Evolutionary conservation across 1,284 basidiomycete genomes (phyloP).

Genomic region (Takashimella koratensis): DNA sequence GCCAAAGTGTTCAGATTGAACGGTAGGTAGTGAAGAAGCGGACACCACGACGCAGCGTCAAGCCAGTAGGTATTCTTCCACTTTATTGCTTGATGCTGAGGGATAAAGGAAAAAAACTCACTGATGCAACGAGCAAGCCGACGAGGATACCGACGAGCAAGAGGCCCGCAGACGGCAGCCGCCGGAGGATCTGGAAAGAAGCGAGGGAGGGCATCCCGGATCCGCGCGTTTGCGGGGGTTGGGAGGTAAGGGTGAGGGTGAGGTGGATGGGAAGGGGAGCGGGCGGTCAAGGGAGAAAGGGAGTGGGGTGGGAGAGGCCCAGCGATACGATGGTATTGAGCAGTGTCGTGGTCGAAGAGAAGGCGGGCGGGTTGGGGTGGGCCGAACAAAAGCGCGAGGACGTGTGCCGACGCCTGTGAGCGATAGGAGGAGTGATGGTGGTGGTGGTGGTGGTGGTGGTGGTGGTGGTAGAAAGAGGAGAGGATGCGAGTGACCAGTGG

Average conservation of each 20-base stretch:
- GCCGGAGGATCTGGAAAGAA: constrained; percentile 26
- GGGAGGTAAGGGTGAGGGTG: background rate
- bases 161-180: constrained; percentile 46
- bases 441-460: too few species aligned
- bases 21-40: too few species aligned
- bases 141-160: constrained; percentile 50
- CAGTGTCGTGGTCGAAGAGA: too few species aligned
- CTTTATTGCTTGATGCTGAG: too few species aligned
- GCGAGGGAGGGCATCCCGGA: constrained; percentile 21
- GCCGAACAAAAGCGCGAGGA: background rate
- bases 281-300: background rate
- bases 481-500: too few species aligned
- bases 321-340: background rate
- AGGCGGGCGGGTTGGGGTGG: too few species aligned
- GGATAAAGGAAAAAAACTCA: too few species aligned
- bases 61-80: too few species aligned
- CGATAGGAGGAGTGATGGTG: background rate
- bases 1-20: too few species aligned
- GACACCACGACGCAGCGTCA: too few species aligned
- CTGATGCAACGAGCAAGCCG: constrained; percentile 47
- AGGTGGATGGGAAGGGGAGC: too few species aligned
- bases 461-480: too few species aligned
- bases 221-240: background rate
- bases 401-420: background rate
- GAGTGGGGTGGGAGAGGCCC: background rate